Base-by-base conservation (phyloP, 2,329 filamentous ascomycete species). In the Diaporthe sp. region DNA sequence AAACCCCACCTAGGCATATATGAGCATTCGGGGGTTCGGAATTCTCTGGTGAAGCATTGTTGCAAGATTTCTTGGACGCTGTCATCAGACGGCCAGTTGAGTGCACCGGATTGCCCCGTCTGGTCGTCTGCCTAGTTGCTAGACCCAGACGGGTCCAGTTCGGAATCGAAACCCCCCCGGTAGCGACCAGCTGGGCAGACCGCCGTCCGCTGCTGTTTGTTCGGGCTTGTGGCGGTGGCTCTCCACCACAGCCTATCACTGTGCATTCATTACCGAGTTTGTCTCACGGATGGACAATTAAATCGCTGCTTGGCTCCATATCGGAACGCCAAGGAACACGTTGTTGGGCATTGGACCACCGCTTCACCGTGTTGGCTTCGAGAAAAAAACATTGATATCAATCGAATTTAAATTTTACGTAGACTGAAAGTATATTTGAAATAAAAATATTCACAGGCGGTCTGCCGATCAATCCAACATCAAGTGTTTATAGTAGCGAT, bases 11-110 rank as follows among this genome's bases (percentile, higher is more conserved):
- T 3, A 47, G 39, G 6, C 61, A 37, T 8, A 67, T 15, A 2
- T 51, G 20, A 44, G n/a, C 20, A 37, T 12, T 68, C 63, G 63
- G 63, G 63, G 63, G 63, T 68, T 68, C 63, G 63, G 63, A 51
- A 25, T 39, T 68, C 15, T 31, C 6, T 20, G 20, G 44, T 39
- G 20, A 20, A 37, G 39, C 9, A 51, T 37, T n/a, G 20, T 67
- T 49, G 61, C 22, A 34, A 37, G 20, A 13, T 20, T 1, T 34
- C 22, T 17, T 39, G 22, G 47, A 68, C 44, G 20, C 44, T 25
- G 63, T 67, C 44, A n/a, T 37, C n/a, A n/a, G 28, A 22, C 63
- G 63, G 28, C 63, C 44, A 12, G 10, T n/a, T 49, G 4, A 22
- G 9, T 37, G 28, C 44, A 20, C 20, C 61, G 20, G 20, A 51